Conservation (phyloP, 208 protist species). For the Crithidia acanthocephali region DNA sequence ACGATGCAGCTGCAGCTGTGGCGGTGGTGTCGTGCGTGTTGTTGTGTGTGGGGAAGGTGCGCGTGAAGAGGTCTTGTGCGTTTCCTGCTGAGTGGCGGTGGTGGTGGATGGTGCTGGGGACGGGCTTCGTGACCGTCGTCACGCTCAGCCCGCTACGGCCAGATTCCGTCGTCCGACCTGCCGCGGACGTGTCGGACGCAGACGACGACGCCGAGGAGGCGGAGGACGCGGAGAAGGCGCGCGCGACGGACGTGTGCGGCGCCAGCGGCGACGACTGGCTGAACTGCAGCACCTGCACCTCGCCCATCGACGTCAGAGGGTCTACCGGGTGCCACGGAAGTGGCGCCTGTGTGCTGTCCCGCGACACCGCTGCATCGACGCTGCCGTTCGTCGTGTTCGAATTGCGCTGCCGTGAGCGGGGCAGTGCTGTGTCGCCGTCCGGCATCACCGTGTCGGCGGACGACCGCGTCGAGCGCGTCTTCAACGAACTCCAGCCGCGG, state of each 20-base stretch:
- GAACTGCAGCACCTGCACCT: not conserved
- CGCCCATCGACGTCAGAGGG: not conserved
- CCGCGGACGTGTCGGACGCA: not conserved
- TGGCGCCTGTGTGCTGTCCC: constrained; percentile 17
- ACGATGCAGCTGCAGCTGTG: too few relatives aligned
- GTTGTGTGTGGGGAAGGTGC: too few relatives aligned
- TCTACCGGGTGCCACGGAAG: constrained; percentile 6
- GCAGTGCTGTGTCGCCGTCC: not conserved
- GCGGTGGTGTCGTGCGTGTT: too few relatives aligned
- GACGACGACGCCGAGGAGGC: not conserved
- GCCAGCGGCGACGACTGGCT: constrained; percentile 6
- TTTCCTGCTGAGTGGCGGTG: not conserved
- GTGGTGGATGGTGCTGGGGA: not conserved
- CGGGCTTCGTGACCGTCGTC: constrained; percentile 9
- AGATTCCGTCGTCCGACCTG: not conserved
- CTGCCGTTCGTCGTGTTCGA: constrained; percentile 16
- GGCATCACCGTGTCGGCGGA: not conserved
- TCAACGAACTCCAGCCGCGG: not conserved
- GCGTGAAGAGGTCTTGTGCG: not conserved
- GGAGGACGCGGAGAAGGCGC: not conserved
- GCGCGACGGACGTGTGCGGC: not conserved
- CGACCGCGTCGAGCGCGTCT: not conserved
- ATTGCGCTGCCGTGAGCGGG: not conserved
- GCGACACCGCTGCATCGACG: not conserved
- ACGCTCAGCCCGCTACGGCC: not conserved